phyloP scores from a whole-genome alignment of 257 asterid genomes.

The Apocynum venetum region DNA sequence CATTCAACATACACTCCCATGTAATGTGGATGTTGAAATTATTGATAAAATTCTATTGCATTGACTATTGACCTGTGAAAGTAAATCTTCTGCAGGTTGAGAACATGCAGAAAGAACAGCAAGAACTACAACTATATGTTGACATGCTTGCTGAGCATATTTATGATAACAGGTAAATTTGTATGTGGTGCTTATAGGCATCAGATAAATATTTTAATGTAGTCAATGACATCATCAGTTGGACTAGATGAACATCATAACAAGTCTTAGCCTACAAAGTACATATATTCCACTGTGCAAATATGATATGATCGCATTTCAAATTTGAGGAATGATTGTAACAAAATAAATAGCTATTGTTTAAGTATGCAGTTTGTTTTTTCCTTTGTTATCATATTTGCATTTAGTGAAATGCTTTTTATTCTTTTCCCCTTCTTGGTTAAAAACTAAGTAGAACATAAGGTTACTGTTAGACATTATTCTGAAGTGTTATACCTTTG shows the following conservation, averaged over 20 bases:
- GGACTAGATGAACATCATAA: not conserved
- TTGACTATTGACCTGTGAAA: constrained; percentile 20
- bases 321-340: not conserved
- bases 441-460: not conserved
- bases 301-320: not conserved
- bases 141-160: constrained; percentile 87
- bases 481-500: not conserved
- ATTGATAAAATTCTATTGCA: not conserved
- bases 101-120: constrained; percentile 76
- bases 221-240: not conserved
- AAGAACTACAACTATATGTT: constrained; percentile 69
- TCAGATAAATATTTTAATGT: not conserved
- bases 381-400: not conserved
- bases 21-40: not conserved
- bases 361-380: not conserved
- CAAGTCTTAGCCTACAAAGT: not conserved
- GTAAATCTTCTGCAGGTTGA: constrained; percentile 55
- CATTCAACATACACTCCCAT: not conserved
- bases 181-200: not conserved
- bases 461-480: not conserved
- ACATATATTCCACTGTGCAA: not conserved
- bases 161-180: constrained; percentile 65
- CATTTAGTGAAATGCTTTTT: not conserved
- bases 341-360: not conserved
- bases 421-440: not conserved